Evolutionary conservation across 257 asterid species (phyloP).

Genomic region (Solanum arcanum): DNA sequence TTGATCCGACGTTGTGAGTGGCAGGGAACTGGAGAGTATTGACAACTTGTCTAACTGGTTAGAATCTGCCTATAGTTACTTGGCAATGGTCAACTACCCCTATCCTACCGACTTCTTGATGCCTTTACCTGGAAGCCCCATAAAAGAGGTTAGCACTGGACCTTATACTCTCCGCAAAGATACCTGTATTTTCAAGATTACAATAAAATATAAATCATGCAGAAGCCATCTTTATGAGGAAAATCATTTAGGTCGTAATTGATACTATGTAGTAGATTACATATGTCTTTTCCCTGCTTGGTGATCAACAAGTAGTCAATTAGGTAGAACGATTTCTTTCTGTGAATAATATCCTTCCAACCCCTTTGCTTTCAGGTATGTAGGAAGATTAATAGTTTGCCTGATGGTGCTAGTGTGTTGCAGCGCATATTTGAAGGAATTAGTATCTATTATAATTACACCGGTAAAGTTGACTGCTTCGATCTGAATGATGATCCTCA

Average conservation of each 20-base stretch:
- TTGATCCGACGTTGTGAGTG: constrained; percentile 1
- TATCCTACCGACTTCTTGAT: constrained; percentile 78
- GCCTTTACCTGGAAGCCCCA: constrained; percentile 92
- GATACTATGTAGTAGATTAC: neutral
- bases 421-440: constrained; percentile 67
- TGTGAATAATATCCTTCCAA: neutral
- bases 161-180: neutral
- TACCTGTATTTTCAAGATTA: neutral
- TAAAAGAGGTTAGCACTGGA: constrained; percentile 53
- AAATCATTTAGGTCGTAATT: neutral
- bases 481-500: constrained; percentile 79
- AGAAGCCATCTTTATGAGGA: neutral
- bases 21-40: constrained; percentile 66
- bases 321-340: neutral
- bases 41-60: constrained; percentile 68
- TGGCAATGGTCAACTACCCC: constrained; percentile 89
- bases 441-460: constrained; percentile 71
- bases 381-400: constrained; percentile 54
- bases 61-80: constrained; percentile 69
- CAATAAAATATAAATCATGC: neutral
- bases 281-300: neutral
- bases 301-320: neutral
- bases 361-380: constrained; percentile 44
- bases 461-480: constrained; percentile 64
- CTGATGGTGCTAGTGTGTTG: constrained; percentile 48